A percentile compares a stretch with the other conserved stretches of the same genome.
phyloP scores from a whole-genome alignment of 1,139 yeast genomes.

The Geotrichum phurueaensis region DNA sequence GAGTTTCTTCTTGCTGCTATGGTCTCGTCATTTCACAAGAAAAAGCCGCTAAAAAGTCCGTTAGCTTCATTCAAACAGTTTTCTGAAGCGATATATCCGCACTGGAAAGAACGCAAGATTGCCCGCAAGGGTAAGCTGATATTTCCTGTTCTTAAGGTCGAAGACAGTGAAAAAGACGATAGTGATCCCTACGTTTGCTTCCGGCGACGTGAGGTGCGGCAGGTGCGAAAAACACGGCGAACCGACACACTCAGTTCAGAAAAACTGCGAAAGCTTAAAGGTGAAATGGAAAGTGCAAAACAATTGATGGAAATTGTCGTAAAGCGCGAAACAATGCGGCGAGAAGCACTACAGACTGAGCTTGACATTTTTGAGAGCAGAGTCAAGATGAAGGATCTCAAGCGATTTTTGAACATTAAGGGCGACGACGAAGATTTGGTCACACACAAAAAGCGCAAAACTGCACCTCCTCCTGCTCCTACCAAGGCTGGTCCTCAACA shows the following conservation, averaged over 20 bases:
- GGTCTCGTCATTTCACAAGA: constrained; percentile 7
- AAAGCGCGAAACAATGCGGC: constrained; percentile 63
- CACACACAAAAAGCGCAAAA: constrained; percentile 70
- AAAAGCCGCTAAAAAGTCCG: constrained; percentile 31
- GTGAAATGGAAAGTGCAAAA: constrained; percentile 73
- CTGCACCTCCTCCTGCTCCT: constrained; percentile 2
- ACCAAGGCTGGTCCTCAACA: not conserved
- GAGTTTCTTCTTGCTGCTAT: constrained; percentile 30
- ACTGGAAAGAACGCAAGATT: constrained; percentile 75
- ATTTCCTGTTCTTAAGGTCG: constrained; percentile 72
- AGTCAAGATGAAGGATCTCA: constrained; percentile 61
- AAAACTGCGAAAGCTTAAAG: constrained; percentile 65
- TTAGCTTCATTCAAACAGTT: constrained; percentile 51
- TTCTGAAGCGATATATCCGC: constrained; percentile 67
- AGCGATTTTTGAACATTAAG: constrained; percentile 66
- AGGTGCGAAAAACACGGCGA: constrained; percentile 91
- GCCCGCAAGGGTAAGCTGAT: constrained; percentile 64
- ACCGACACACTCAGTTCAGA: constrained; percentile 90
- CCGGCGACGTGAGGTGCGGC: constrained; percentile 91
- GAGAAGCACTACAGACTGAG: constrained; percentile 55
- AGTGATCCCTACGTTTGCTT: constrained; percentile 93
- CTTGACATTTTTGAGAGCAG: constrained; percentile 63
- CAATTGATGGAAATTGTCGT: constrained; percentile 65
- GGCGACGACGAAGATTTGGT: constrained; percentile 83
- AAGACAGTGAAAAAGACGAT: constrained; percentile 86